Percentiles rank a stretch among this genome's conserved stretches.
phyloP scores from a whole-genome alignment of 768 basidiomycete genomes.

The Polyporus arcularius region DNA sequence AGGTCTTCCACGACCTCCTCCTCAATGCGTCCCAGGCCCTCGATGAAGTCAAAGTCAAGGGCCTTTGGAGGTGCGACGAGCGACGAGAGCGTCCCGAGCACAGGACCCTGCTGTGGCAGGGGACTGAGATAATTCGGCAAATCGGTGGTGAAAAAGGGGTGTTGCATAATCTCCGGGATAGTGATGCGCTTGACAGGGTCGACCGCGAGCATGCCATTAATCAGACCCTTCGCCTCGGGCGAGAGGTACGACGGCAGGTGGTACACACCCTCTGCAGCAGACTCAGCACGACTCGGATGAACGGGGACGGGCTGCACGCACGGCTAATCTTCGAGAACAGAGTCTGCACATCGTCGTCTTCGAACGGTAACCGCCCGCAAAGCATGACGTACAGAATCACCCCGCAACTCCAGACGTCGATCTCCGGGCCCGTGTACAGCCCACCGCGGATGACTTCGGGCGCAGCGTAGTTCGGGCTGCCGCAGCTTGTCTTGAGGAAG shows the following conservation, averaged over 20 bases:
- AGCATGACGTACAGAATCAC: slow-evolving; percentile 99
- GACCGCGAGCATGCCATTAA: slow-evolving; percentile 87
- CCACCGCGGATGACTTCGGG: slow-evolving; percentile 97
- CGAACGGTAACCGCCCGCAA: slow-evolving; percentile 92
- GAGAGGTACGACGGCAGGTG: slow-evolving; percentile 83
- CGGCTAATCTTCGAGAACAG: slow-evolving; percentile 95
- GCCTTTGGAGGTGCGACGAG: slow-evolving; percentile 67
- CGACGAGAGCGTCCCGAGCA: slow-evolving; percentile 71
- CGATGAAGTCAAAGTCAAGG: slow-evolving; percentile 83
- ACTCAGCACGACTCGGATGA: slow-evolving; percentile 2
- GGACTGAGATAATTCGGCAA: slow-evolving; percentile 86
- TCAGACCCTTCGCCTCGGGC: slow-evolving; percentile 73
- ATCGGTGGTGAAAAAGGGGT: slow-evolving; percentile 88
- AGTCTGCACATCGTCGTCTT: slow-evolving; percentile 92
- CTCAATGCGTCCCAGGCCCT: slow-evolving; percentile 89
- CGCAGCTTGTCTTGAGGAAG: slow-evolving; percentile 96
- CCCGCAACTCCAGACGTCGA: slow-evolving; percentile 98
- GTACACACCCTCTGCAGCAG: slow-evolving; percentile 75
- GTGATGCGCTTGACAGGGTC: slow-evolving; percentile 96
- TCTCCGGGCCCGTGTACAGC: slow-evolving; percentile 95
- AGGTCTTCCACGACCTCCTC: slow-evolving; percentile 89
- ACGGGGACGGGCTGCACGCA: slow-evolving; percentile 35
- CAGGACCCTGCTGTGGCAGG: slow-evolving; percentile 78
- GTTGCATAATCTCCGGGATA: slow-evolving; percentile 84
- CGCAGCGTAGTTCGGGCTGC: slow-evolving; percentile 97